A percentile compares a stretch with the other conserved stretches of the same genome.
Evolutionary conservation across 768 basidiomycete genomes (phyloP).

Genomic region (Boletus rubescentipes): DNA sequence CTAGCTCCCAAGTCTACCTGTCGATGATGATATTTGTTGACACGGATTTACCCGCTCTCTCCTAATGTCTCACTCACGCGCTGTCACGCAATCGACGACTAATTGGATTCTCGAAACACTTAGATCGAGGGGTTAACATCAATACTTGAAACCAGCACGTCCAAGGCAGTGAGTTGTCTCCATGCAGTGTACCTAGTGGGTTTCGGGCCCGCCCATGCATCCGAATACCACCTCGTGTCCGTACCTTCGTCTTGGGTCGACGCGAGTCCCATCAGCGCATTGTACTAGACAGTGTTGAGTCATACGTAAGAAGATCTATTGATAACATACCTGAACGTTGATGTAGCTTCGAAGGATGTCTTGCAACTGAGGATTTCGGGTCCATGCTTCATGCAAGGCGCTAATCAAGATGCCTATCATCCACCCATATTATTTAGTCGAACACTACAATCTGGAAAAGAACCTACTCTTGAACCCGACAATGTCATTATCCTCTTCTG

Average conservation of each 20-base stretch:
- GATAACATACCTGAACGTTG: constrained; percentile 45
- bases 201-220: constrained; percentile 8
- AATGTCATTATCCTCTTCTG: constrained; percentile 41
- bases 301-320: too few species aligned
- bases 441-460: too few species aligned
- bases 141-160: constrained; percentile 11
- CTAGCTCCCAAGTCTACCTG: too few species aligned
- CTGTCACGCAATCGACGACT: background rate
- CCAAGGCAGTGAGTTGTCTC: constrained; percentile 15
- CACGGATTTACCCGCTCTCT: background rate
- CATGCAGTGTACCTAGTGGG: constrained; percentile 3
- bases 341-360: constrained; percentile 48
- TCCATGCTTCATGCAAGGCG: constrained; percentile 46
- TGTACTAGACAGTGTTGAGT: background rate
- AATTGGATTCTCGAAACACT: background rate
- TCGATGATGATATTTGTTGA: background rate
- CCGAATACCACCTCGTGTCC: constrained; percentile 7
- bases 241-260: background rate
- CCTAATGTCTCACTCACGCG: background rate
- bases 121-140: constrained; percentile 2
- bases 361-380: constrained; percentile 37
- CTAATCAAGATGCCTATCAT: constrained; percentile 44
- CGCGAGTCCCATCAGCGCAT: constrained; percentile 10
- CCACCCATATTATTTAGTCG: too few species aligned
- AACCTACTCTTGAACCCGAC: constrained; percentile 52